Evolutionary conservation across 208 protist species (phyloP), one percentile per base, ranked within the genome.

Genomic region (Angomonas desouzai): DNA sequence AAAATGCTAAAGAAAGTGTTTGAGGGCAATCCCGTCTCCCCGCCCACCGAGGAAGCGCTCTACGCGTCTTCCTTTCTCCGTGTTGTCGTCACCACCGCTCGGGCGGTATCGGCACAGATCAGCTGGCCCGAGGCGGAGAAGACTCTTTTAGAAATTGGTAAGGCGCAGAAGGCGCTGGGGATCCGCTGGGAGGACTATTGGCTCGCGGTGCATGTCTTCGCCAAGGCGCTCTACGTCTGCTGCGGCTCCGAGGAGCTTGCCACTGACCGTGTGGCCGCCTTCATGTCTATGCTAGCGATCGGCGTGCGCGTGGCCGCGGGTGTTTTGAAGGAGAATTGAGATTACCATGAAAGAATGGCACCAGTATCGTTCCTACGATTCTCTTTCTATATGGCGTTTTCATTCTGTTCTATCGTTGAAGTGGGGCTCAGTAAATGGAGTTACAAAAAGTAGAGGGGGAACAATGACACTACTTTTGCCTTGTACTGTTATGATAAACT

Each of bases 1-100:
- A 25, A 40, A 9, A 69, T 67, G 48, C 59, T 81, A 4, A 66
- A 66, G 30, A 57, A 48, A 6, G 56, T 23, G 29, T 11, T 62
- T 28, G 16, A 49, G 51, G 9, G 4, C 20, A 30, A 47, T 16
- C 18, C 3, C 3, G 47, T 48, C 1, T 30, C 64, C 2, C 40
- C 67, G n/a, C 33, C 72, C 13, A 72, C 77, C 22, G 65, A 82
- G 2, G 88, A 94, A 48, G 72, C 74, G 43, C 33, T 89, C 29
- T 94, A 89, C 71, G 77, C 64, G 13, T 58, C 61, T 27, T 92
- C 89, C 20, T 94, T 94, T 66, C 47, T 90, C 16, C 83, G 76
- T 51, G 69, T 92, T 9, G 64, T 92, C 51, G 82, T 94, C 48
- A 71, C 71, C 25, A 79, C 82, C 28, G 77, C 92, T 64, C 74